Evolutionary conservation across 805 yeast species (phyloP), one percentile per base, ranked within the genome.

Genomic region (Saccharomycopsis capsularis): DNA sequence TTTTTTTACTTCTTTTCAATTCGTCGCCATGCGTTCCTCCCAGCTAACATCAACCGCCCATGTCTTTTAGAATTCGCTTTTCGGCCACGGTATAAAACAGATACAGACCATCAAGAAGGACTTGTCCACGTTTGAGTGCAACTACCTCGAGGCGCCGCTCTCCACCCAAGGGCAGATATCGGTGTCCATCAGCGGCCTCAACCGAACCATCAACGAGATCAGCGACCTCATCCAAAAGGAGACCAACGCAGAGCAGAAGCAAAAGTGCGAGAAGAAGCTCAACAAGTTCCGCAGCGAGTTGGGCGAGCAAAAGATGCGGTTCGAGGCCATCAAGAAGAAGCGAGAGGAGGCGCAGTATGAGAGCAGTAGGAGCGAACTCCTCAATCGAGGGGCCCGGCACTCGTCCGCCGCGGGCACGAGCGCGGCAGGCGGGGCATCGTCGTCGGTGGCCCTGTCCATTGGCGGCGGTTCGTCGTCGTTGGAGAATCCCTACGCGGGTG

Each of bases 41-140:
- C n/a, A n/a, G n/a, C n/a, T n/a, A n/a, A n/a, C n/a, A n/a, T n/a
- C n/a, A n/a, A n/a, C n/a, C n/a, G n/a, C n/a, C n/a, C n/a, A n/a
- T n/a, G n/a, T n/a, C n/a, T n/a, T n/a, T n/a, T 44, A 74, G 98
- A 90, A 89, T 67, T 81, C 95, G 24, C 71, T 90, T 46, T 88
- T 83, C 68, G 91, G 87, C 67, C 95, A 87, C 64, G 96, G 95
- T 6, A 73, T 85, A 47, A 88, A 87, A 64, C 96, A 90, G 65
- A 78, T 88, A 27, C 86, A 79, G 58, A 72, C 81, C 24, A 67
- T 91, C 46, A 76, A 80, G 51, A 76, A 76, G 53, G 96, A 89
- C 57, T 66, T 91, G 43, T 70, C 75, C 18, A 65, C 69, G 46
- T 82, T 91, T 56, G 90, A 82, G 59, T 68, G 72, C 41, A 78